A percentile compares a stretch with the other conserved stretches of the same genome.
These are phyloP conservation scores for Euryodendron excelsum DNA, from an alignment of 148 eudicot genomes.

Conservation along the genomic window DNA sequence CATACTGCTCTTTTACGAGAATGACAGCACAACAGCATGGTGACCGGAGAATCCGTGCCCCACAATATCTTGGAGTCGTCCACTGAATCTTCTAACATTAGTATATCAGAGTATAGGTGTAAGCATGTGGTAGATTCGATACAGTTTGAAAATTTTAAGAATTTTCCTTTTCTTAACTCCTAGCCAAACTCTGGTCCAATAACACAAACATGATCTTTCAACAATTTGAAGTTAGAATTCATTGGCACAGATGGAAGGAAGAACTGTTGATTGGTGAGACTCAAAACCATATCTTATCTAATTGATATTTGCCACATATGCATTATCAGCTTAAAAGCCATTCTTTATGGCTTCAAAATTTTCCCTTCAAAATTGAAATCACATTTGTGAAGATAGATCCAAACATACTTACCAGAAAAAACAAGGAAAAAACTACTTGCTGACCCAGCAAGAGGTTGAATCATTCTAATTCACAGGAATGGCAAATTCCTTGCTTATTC, in stretches of 20 bases:
- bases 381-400: not conserved
- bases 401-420: not conserved
- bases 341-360: not conserved
- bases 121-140: not conserved
- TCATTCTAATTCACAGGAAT: not conserved
- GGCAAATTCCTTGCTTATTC: not conserved
- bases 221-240: slow-evolving; percentile 8
- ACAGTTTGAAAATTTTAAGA: not conserved
- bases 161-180: not conserved
- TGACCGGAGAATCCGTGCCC: slow-evolving; percentile 1
- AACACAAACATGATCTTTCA: not conserved
- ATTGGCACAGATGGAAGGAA: slow-evolving; percentile 9
- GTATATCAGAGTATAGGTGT: not conserved
- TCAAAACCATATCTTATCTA: not conserved
- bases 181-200: not conserved
- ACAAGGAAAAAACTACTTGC: not conserved
- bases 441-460: no score
- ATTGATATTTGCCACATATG: slow-evolving; percentile 9
- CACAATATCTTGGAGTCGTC: slow-evolving; percentile 3
- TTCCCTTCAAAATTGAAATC: not conserved
- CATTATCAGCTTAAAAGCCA: not conserved
- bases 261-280: not conserved
- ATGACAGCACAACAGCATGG: not conserved
- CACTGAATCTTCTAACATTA: slow-evolving; percentile 5
- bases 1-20: not conserved